Percentiles rank a stretch among this genome's conserved stretches.
Evolutionary conservation across 495 filamentous ascomycete species (phyloP).

Genomic region (Aspergillus homomorphus): DNA sequence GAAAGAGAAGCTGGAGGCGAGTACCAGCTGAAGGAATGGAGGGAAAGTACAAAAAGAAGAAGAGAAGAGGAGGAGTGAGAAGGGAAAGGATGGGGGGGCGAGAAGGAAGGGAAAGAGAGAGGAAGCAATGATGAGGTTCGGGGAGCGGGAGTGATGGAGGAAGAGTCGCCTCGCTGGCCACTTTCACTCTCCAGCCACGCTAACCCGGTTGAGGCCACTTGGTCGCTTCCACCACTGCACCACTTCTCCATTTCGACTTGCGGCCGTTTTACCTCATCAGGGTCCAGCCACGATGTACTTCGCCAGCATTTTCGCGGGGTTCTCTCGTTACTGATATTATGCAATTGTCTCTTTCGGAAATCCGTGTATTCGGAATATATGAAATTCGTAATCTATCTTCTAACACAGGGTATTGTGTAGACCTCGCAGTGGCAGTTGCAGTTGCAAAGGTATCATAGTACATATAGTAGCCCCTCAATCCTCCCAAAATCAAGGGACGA

Average conservation of each 20-base stretch:
- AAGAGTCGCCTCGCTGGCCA: constrained; percentile 40
- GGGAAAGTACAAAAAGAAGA: constrained; percentile 35
- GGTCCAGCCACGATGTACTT: too few relatives aligned
- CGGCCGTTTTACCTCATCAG: background rate
- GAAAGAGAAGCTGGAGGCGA: constrained; percentile 49
- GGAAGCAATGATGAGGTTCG: constrained; percentile 26
- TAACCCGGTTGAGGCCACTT: constrained; percentile 46
- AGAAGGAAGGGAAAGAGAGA: constrained; percentile 34
- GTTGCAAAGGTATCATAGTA: constrained; percentile 13
- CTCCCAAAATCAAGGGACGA: background rate
- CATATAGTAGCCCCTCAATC: background rate
- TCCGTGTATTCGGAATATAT: background rate
- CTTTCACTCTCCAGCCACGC: constrained; percentile 39
- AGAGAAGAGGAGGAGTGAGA: constrained; percentile 30
- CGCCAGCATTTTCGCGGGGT: too few relatives aligned
- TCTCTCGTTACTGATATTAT: background rate
- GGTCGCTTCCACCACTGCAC: constrained; percentile 29
- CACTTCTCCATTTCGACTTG: background rate
- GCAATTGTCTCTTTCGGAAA: background rate
- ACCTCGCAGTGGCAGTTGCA: background rate
- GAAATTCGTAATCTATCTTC: background rate
- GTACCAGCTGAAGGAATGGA: constrained; percentile 53
- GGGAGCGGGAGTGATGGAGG: constrained; percentile 25
- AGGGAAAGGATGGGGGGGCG: constrained; percentile 31
- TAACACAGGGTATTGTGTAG: background rate